Evolutionary conservation across 495 filamentous ascomycete species (phyloP).

Genomic region (Hypomontagnella submonticulosa): DNA sequence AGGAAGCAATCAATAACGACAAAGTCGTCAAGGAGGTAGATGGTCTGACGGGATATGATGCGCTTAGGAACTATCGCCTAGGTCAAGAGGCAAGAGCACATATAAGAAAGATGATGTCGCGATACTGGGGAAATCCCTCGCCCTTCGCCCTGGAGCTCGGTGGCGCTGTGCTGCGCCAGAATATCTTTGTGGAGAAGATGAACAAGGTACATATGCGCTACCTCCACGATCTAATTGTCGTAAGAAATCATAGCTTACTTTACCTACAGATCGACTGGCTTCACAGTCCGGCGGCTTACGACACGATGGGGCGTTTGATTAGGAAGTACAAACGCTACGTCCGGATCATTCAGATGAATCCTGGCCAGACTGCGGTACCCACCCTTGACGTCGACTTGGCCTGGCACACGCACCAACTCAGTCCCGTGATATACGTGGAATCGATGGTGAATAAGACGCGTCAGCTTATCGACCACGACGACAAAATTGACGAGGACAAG

Average conservation of each 20-base stretch:
- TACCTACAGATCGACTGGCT: constrained; percentile 71
- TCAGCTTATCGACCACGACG: constrained; percentile 84
- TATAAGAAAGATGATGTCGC: constrained; percentile 78
- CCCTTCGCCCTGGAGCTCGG: constrained; percentile 79
- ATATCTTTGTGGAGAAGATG: constrained; percentile 86
- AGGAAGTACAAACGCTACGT: constrained; percentile 78
- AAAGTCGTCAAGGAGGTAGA: constrained; percentile 47
- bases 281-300: constrained; percentile 68
- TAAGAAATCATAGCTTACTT: constrained; percentile 2
- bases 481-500: constrained; percentile 76
- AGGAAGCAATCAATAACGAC: constrained; percentile 50
- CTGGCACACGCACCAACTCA: constrained; percentile 80
- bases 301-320: constrained; percentile 75
- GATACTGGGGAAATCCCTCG: constrained; percentile 81
- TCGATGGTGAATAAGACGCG: constrained; percentile 56
- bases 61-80: constrained; percentile 28
- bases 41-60: constrained; percentile 7
- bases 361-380: constrained; percentile 71
- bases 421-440: constrained; percentile 69
- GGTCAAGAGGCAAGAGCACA: constrained; percentile 55
- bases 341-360: constrained; percentile 68
- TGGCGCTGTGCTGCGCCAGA: constrained; percentile 83
- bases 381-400: constrained; percentile 90
- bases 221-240: constrained; percentile 47
- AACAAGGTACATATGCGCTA: constrained; percentile 52